A percentile compares a stretch with the other conserved stretches of the same genome.
Evolutionary conservation across 768 basidiomycete species (phyloP).

Genomic region (Mycena belliarum): DNA sequence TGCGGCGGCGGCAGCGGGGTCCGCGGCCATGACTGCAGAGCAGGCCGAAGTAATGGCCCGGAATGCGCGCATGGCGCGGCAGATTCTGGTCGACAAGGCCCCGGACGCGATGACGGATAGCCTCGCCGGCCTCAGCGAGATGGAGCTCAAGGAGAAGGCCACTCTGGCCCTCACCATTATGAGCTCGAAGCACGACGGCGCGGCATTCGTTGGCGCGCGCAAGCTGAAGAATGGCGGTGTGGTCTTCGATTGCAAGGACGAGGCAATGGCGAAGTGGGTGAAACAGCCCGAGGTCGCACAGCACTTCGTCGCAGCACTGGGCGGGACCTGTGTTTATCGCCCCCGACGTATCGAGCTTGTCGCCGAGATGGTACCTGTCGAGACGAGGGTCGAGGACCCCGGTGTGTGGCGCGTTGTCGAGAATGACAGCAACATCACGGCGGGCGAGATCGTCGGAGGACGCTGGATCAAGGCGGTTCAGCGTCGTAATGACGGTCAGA

Average conservation of each 20-base stretch:
- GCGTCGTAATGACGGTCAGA: not conserved
- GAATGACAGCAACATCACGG: not conserved
- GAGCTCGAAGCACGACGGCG: not conserved
- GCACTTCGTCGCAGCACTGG: not conserved
- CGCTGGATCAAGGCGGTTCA: not conserved
- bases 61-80: not conserved
- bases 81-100: not conserved
- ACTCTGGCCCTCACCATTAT: not conserved
- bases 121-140: not conserved
- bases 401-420: constrained; percentile 1
- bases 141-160: constrained; percentile 1
- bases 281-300: not conserved
- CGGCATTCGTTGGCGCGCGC: not conserved
- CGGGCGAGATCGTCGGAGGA: not conserved
- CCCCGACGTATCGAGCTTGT: not conserved
- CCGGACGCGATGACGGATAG: not conserved
- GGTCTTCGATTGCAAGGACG: constrained; percentile 4
- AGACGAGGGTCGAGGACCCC: not conserved
- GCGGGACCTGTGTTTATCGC: not conserved
- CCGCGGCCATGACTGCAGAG: not conserved
- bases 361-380: not conserved
- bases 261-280: not conserved
- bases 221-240: constrained; percentile 1
- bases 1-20: not conserved
- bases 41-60: not conserved